These are phyloP conservation scores for Hibiscus syriacus DNA, from an alignment of 345 rosid genomes.

Conservation along the genomic window DNA sequence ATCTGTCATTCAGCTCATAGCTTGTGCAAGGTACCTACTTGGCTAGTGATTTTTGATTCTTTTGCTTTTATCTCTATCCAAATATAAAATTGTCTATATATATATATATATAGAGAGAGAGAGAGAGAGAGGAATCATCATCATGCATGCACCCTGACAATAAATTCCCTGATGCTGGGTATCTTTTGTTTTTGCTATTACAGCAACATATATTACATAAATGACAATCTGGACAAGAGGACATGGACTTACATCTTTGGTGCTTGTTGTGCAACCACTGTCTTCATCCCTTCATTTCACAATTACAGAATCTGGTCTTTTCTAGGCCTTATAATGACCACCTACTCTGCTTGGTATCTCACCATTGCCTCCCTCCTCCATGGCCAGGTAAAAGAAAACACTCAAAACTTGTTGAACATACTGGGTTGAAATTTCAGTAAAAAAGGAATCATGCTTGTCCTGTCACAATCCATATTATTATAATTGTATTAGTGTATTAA, in stretches of 20 bases:
- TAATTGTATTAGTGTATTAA: no score
- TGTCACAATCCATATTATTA: neutral
- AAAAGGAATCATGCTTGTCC: no score
- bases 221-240: slow-evolving; percentile 97
- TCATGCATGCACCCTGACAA: neutral
- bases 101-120: no score
- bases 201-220: slow-evolving; percentile 98
- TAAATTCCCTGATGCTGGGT: neutral
- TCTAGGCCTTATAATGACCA: slow-evolving; percentile 95
- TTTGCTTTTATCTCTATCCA: neutral
- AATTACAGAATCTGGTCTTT: slow-evolving; percentile 99
- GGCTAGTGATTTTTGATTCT: slow-evolving; percentile 22
- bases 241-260: slow-evolving; percentile 99
- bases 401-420: no score
- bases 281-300: slow-evolving; percentile 95
- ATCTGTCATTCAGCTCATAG: slow-evolving; percentile 99
- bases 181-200: slow-evolving; percentile 12
- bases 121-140: neutral
- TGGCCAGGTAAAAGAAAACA: slow-evolving; percentile 59
- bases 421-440: no score
- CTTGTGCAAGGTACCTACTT: slow-evolving; percentile 83
- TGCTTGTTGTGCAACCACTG: slow-evolving; percentile 97
- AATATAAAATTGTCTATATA: neutral
- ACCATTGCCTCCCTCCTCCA: slow-evolving; percentile 88
- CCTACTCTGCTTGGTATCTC: slow-evolving; percentile 98